These are phyloP conservation scores for Termitomyces sp. DNA, from an alignment of 768 basidiomycete genomes.

Conservation along the genomic window DNA sequence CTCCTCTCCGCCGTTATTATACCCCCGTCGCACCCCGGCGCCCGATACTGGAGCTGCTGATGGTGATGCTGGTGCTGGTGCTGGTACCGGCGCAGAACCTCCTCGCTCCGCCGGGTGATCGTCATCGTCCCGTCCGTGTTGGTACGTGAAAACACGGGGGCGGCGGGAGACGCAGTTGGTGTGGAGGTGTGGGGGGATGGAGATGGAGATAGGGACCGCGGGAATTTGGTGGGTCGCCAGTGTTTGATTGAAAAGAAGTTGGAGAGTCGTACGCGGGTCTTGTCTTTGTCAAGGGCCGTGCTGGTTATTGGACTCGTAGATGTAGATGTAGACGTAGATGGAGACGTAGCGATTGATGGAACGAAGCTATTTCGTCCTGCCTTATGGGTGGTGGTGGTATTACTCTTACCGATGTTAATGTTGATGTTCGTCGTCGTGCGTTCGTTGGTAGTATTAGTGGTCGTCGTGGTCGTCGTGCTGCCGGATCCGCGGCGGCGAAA, in stretches of 20 bases:
- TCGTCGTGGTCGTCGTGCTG: too few species aligned
- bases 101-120: constrained; percentile 37
- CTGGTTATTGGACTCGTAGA: not conserved
- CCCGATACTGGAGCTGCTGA: too few species aligned
- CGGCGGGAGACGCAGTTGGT: not conserved
- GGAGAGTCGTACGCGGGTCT: constrained; percentile 22
- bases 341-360: not conserved
- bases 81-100: constrained; percentile 28
- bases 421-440: not conserved
- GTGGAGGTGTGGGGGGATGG: constrained; percentile 1
- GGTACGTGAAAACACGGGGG: not conserved
- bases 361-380: not conserved
- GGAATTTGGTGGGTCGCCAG: constrained; percentile 24
- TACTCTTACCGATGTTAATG: too few species aligned
- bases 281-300: not conserved
- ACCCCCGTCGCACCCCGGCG: constrained; percentile 3
- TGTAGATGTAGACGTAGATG: not conserved
- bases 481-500: constrained; percentile 8
- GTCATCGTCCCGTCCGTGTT: constrained; percentile 1
- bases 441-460: not conserved
- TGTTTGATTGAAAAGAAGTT: constrained; percentile 23
- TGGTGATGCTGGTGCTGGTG: not conserved
- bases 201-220: not conserved
- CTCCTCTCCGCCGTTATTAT: constrained; percentile 36
- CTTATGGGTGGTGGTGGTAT: not conserved